Percentiles rank a stretch among this genome's conserved stretches.
These are phyloP conservation scores for Candida montana DNA, from an alignment of 805 yeast species.

Conservation along the genomic window DNA sequence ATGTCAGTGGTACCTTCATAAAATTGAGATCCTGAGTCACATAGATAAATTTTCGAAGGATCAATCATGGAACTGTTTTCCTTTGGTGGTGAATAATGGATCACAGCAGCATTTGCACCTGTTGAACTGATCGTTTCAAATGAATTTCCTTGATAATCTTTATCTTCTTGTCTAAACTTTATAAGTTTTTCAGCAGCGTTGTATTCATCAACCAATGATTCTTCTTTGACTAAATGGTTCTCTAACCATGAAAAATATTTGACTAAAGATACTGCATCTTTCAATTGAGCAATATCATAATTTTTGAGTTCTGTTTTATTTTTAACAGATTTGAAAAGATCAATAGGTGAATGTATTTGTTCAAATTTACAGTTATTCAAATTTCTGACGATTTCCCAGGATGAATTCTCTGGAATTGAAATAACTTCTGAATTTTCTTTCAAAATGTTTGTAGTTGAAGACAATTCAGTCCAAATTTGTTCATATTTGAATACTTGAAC, in stretches of 20 bases:
- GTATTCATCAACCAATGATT: slow-evolving; percentile 51
- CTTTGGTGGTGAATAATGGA: slow-evolving; percentile 68
- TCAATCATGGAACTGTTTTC: slow-evolving; percentile 57
- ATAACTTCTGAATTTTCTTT: slow-evolving; percentile 27
- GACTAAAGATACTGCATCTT: slow-evolving; percentile 75
- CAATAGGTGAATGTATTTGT: slow-evolving; percentile 53
- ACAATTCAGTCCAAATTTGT: slow-evolving; percentile 54
- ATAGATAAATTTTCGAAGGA: slow-evolving; percentile 60
- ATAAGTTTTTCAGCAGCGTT: slow-evolving; percentile 58
- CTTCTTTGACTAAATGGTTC: slow-evolving; percentile 39
- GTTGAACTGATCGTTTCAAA: slow-evolving; percentile 74
- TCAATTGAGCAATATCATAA: slow-evolving; percentile 68
- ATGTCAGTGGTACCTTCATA: slow-evolving; percentile 95
- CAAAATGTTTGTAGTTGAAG: slow-evolving; percentile 19
- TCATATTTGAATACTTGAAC: slow-evolving; percentile 49
- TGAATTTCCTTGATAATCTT: slow-evolving; percentile 60
- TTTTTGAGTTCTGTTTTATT: slow-evolving; percentile 68
- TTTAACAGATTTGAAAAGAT: slow-evolving; percentile 68
- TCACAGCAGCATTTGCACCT: slow-evolving; percentile 70
- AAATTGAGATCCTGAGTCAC: slow-evolving; percentile 91
- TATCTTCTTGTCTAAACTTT: slow-evolving; percentile 46
- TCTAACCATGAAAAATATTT: slow-evolving; percentile 84
- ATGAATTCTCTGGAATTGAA: slow-evolving; percentile 49
- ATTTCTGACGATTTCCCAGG: slow-evolving; percentile 63
- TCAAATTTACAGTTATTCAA: slow-evolving; percentile 36